Evolutionary conservation across 768 basidiomycete species (phyloP).

Genomic region (Xerocomus potaroensis): DNA sequence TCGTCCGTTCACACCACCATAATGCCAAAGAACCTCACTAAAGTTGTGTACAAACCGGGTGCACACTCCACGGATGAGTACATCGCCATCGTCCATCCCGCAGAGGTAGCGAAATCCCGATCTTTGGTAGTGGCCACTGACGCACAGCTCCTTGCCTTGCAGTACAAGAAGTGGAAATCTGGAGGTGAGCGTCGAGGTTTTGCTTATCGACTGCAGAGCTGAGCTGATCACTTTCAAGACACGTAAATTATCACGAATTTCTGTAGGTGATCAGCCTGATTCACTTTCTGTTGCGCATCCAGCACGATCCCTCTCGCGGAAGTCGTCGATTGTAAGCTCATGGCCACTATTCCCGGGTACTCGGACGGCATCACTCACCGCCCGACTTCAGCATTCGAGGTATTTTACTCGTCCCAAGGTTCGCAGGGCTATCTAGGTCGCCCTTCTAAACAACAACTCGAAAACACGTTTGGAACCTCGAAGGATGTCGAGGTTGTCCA

Average conservation of each 20-base stretch:
- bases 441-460: constrained; percentile 82
- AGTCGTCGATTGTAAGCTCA: constrained; percentile 73
- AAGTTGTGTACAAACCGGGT: constrained; percentile 80
- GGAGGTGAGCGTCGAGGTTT: constrained; percentile 53
- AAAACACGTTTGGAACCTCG: constrained; percentile 60
- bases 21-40: constrained; percentile 50
- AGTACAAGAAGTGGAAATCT: constrained; percentile 77
- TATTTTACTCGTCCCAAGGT: constrained; percentile 71
- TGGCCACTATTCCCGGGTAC: neutral
- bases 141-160: constrained; percentile 4
- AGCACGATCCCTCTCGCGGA: constrained; percentile 69
- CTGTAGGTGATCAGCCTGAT: constrained; percentile 3
- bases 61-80: constrained; percentile 69
- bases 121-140: constrained; percentile 5
- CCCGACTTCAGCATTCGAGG: constrained; percentile 52
- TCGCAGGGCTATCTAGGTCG: constrained; percentile 69
- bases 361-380: neutral
- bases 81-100: constrained; percentile 61
- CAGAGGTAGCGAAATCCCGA: constrained; percentile 44
- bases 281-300: constrained; percentile 4
- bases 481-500: constrained; percentile 62
- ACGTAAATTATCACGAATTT: constrained; percentile 44
- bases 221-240: constrained; percentile 41
- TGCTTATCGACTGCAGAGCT: constrained; percentile 11
- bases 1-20: constrained; percentile 12